These are phyloP conservation scores for Aspergillus sp. DNA, from an alignment of 2,329 filamentous ascomycete species.

Conservation along the genomic window DNA sequence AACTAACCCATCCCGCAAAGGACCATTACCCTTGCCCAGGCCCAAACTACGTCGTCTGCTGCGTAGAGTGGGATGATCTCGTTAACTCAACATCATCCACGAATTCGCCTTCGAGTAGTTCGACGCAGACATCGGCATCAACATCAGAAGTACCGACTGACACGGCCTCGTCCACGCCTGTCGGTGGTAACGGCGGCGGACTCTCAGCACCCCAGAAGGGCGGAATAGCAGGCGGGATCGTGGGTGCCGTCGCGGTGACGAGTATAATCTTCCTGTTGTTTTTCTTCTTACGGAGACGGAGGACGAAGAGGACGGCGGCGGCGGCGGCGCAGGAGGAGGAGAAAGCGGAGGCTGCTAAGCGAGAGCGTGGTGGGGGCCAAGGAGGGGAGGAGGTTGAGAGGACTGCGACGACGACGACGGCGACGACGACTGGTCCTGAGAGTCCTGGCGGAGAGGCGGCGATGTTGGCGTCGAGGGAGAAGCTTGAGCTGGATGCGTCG, in stretches of 20 bases:
- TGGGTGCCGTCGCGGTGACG: conserved; percentile 7
- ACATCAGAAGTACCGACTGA: background rate
- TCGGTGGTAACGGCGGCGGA: background rate
- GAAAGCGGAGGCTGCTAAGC: background rate
- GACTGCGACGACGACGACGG: background rate
- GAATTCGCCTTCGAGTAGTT: background rate
- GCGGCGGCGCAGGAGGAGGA: background rate
- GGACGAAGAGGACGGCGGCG: too few relatives aligned
- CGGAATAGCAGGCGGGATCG: conserved; percentile 13
- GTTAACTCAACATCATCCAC: background rate
- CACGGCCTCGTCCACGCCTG: background rate
- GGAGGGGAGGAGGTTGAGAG: background rate
- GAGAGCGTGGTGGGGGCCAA: background rate
- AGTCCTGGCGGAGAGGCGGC: background rate
- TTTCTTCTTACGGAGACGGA: conserved; percentile 1
- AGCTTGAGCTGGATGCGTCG: conserved; percentile 13
- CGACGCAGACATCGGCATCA: background rate
- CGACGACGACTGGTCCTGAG: background rate
- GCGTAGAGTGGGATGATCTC: conserved; percentile 10
- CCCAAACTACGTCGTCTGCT: conserved; percentile 9
- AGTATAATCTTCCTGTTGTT: background rate
- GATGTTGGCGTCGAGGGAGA: conserved; percentile 13
- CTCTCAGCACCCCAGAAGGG: conserved; percentile 10
- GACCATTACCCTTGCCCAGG: conserved; percentile 10
- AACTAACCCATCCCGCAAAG: background rate